A percentile compares a stretch with the other conserved stretches of the same genome.
phyloP scores from a whole-genome alignment of 495 filamentous ascomycete species.

The Bacidia gigantensis region DNA sequence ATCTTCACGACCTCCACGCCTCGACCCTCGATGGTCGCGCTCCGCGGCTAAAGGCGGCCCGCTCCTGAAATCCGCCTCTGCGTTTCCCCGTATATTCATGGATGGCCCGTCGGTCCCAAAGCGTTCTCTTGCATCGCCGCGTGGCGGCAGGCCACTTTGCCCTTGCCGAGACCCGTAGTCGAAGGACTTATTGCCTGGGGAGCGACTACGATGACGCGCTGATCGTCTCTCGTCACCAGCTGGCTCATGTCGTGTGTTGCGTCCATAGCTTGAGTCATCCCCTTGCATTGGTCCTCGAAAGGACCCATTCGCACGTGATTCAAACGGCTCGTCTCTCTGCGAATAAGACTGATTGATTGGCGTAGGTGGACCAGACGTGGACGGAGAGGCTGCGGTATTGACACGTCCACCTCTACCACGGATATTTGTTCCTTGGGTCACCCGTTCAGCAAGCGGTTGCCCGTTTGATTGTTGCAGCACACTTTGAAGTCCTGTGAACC shows the following conservation, averaged over 20 bases:
- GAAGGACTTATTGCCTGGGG: constrained; percentile 1
- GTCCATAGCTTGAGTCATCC: constrained; percentile 11
- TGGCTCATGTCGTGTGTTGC: constrained; percentile 10
- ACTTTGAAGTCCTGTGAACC: constrained; percentile 17
- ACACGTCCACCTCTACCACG: constrained; percentile 19
- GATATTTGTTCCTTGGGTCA: constrained; percentile 19
- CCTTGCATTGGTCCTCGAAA: constrained; percentile 2
- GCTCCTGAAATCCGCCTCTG: constrained; percentile 5
- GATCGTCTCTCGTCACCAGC: constrained; percentile 15
- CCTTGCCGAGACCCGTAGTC: neutral
- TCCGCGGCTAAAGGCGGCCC: constrained; percentile 1
- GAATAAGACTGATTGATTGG: constrained; percentile 1
- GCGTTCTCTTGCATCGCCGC: constrained; percentile 11
- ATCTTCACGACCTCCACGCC: constrained; percentile 11
- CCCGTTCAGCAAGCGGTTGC: constrained; percentile 9
- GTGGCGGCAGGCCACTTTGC: constrained; percentile 8
- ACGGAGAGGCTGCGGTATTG: constrained; percentile 13
- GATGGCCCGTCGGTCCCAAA: constrained; percentile 3
- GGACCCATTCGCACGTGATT: constrained; percentile 8
- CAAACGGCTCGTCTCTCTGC: constrained; percentile 15
- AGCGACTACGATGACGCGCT: constrained; percentile 12
- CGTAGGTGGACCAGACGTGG: constrained; percentile 11
- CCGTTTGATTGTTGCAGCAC: constrained; percentile 16
- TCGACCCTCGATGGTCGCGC: neutral
- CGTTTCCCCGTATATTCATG: constrained; percentile 7